Evolutionary conservation across 1,139 yeast species (phyloP), one percentile per base, ranked within the genome.

Genomic region (Sugiyamaella grinbergsii): DNA sequence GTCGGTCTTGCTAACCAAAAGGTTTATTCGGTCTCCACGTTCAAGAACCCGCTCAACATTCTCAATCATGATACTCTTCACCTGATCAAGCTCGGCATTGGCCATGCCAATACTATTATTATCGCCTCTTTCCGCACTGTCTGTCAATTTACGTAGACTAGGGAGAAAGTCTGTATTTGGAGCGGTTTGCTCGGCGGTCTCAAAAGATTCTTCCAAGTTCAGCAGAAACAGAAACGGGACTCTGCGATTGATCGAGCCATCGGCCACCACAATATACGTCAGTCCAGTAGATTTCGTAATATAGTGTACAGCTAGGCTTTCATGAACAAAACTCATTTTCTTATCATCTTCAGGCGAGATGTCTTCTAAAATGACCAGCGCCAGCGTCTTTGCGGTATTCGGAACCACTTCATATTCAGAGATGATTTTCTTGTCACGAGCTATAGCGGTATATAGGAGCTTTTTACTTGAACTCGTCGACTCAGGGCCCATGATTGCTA

Each of bases 1-100:
- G 57, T 86, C 87, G 1, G 96, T 89, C 65, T 90, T 90, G 64
- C 84, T 86, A 15, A 89, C 95, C 55, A 90, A 74, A 45, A 79
- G 69, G 56, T 82, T 81, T 53, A 90, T 81, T 52, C 87, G 77
- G 61, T 89, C 96, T 10, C 95, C 96, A 51, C 97, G 77, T 61
- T 82, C 82, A 62, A 90, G 72, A 22, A 90, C 65, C 40, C 72
- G 59, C 51, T 72, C 76, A 24, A 72, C 69, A 54, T 71, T 73
- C 52, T 71, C 72, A 34, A 70, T 65, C 74, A 72, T 70, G 44
- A 71, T 62, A 34, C 69, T 64, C 57, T 67, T 65, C 50, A 73
- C 76, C 49, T 69, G 64, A 39, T 70, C 71, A 40, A 72, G 59
- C 51, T 73, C 76, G 47, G 60, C 57, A 43, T 68, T 65, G 11